These are phyloP conservation scores for Yueomyces sp. DNA, from an alignment of 805 yeast genomes.

Conservation along the genomic window DNA sequence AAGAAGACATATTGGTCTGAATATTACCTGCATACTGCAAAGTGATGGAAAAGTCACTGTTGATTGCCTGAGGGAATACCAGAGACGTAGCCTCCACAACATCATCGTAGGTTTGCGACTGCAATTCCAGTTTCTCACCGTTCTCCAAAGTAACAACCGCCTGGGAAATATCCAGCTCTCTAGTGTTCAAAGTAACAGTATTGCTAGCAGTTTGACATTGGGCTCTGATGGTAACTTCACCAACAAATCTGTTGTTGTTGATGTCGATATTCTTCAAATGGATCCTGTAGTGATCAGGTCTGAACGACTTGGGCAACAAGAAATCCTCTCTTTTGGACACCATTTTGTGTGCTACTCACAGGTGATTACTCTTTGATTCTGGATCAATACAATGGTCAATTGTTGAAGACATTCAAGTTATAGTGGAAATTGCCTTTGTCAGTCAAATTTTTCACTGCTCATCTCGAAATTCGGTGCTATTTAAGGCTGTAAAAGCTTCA, in stretches of 20 bases:
- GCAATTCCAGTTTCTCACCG: neutral
- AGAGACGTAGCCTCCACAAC: slow-evolving; percentile 54
- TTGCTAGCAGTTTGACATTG: slow-evolving; percentile 29
- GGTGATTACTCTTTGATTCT: too few relatives aligned
- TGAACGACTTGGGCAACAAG: slow-evolving; percentile 2
- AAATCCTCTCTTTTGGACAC: neutral
- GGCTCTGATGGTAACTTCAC: slow-evolving; percentile 1
- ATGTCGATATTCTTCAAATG: slow-evolving; percentile 1
- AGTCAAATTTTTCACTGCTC: too few relatives aligned
- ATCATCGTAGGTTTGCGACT: slow-evolving; percentile 23
- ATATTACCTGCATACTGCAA: slow-evolving; percentile 47
- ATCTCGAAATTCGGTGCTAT: too few relatives aligned
- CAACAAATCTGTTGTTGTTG: slow-evolving; percentile 1
- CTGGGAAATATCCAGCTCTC: slow-evolving; percentile 29
- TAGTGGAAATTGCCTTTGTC: too few relatives aligned
- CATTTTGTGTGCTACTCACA: neutral
- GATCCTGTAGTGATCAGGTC: slow-evolving; percentile 2
- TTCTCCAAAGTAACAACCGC: slow-evolving; percentile 1
- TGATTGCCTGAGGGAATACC: slow-evolving; percentile 33
- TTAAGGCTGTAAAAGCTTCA: too few relatives aligned
- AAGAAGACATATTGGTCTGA: slow-evolving; percentile 59
- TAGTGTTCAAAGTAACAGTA: slow-evolving; percentile 52
- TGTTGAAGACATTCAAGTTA: too few relatives aligned
- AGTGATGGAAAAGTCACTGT: slow-evolving; percentile 24
- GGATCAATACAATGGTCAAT: too few relatives aligned